Conservation (phyloP, 2,329 filamentous ascomycete genomes). For the Nemania bipapillata region DNA sequence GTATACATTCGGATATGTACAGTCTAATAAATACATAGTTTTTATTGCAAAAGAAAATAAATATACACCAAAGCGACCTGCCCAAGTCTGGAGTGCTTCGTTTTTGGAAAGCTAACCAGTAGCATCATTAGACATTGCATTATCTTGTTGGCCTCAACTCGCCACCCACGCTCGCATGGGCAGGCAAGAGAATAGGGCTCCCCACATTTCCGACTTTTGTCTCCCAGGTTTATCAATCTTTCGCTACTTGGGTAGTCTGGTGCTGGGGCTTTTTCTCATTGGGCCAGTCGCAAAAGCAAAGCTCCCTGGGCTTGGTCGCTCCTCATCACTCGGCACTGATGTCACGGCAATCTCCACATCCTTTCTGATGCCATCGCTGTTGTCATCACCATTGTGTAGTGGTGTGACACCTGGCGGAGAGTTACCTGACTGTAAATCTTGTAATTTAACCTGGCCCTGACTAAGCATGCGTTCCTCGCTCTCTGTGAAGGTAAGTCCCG, state of each 20-base stretch:
- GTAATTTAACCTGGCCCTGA: constrained; percentile 51
- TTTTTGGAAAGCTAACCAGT: background rate
- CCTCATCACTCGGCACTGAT: constrained; percentile 22
- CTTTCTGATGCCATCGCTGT: constrained; percentile 31
- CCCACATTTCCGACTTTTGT: background rate
- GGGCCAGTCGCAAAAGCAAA: constrained; percentile 27
- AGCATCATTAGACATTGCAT: background rate
- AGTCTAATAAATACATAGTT: background rate
- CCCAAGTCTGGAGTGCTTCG: background rate
- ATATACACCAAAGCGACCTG: background rate
- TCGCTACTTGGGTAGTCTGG: constrained; percentile 11
- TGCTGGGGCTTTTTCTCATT: constrained; percentile 22
- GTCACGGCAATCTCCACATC: constrained; percentile 36
- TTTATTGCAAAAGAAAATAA: background rate
- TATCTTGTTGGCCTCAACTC: background rate
- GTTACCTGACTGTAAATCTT: constrained; percentile 39
- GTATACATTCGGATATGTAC: too few species aligned
- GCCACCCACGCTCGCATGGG: background rate
- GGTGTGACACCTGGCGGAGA: background rate
- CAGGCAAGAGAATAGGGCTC: background rate
- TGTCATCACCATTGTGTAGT: constrained; percentile 14
- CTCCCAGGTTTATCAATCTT: background rate
- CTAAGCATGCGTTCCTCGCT: constrained; percentile 59
- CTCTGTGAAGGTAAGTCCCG: constrained; percentile 55
- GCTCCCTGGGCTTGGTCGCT: constrained; percentile 2